These are phyloP conservation scores for Climacium dendroides DNA, from an alignment of 225 moss, liverwort and hornwort genomes.

Conservation along the genomic window DNA sequence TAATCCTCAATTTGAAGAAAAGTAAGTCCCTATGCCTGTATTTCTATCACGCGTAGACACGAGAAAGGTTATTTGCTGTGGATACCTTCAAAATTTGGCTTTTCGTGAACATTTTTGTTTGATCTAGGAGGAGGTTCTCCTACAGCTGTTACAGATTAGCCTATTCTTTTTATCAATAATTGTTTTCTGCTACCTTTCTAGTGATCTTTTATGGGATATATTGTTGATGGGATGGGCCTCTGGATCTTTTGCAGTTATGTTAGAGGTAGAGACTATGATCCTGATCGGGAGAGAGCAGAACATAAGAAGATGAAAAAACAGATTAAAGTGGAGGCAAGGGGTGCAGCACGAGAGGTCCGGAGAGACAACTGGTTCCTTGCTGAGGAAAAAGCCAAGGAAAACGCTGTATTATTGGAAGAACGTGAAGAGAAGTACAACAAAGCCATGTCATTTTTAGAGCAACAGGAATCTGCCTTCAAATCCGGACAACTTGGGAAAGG, in stretches of 20 bases:
- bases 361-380: constrained; percentile 84
- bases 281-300: constrained; percentile 82
- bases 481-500: constrained; percentile 95
- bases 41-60: neutral
- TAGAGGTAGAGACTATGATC: constrained; percentile 78
- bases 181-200: neutral
- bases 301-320: constrained; percentile 73
- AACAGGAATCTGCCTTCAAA: constrained; percentile 91
- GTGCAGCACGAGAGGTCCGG: constrained; percentile 85
- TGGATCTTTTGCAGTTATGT: constrained; percentile 26
- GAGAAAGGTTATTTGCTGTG: neutral
- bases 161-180: neutral
- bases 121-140: neutral
- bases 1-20: constrained; percentile 89
- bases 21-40: constrained; percentile 28
- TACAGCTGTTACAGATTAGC: neutral
- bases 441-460: constrained; percentile 86
- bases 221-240: neutral
- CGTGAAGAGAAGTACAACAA: constrained; percentile 77
- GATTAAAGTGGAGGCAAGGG: constrained; percentile 67
- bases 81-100: neutral
- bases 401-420: constrained; percentile 42
- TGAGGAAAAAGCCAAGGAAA: constrained; percentile 66
- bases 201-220: neutral
- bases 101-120: neutral